A percentile compares a stretch with the other conserved stretches of the same genome.
These are phyloP conservation scores for Coemansia erecta DNA, from an alignment of 192 early-diverging fungal genomes.

Conservation along the genomic window DNA sequence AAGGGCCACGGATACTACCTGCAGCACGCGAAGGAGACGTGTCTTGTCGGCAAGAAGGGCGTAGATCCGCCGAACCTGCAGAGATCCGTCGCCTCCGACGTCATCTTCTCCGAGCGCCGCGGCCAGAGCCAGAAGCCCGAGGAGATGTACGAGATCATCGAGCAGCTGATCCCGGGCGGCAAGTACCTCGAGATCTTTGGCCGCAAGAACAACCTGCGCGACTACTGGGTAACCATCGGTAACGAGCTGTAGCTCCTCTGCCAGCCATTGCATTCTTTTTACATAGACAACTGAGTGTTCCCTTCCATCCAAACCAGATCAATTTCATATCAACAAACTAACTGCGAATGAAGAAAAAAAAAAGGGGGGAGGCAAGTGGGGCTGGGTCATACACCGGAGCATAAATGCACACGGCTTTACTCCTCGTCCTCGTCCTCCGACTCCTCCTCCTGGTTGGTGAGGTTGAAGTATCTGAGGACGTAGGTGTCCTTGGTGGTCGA, in stretches of 20 bases:
- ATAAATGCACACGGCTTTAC: constrained; percentile 11
- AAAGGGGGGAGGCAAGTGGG: background rate
- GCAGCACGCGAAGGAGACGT: constrained; percentile 97
- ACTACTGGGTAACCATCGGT: constrained; percentile 96
- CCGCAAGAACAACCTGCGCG: constrained; percentile 91
- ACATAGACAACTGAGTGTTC: background rate
- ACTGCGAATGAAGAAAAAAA: constrained; percentile 6
- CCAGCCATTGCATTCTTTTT: background rate
- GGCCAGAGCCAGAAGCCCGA: constrained; percentile 97
- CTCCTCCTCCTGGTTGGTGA: constrained; percentile 48
- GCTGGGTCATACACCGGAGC: background rate
- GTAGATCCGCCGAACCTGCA: constrained; percentile 68
- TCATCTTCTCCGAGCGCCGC: constrained; percentile 89
- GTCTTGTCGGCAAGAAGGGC: constrained; percentile 90
- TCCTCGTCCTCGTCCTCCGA: constrained; percentile 42
- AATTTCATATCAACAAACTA: constrained; percentile 4
- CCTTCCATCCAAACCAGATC: background rate
- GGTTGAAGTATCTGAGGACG: constrained; percentile 88
- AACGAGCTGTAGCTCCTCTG: constrained; percentile 73
- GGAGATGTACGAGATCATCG: constrained; percentile 93
- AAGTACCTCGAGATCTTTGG: constrained; percentile 95
- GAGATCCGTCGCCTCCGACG: constrained; percentile 77
- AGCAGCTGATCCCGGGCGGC: constrained; percentile 87
- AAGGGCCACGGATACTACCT: constrained; percentile 97
- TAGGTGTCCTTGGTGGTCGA: constrained; percentile 83